Conservation (phyloP, 352 stramenopile genomes). For the Pythium aphanidermatum region DNA sequence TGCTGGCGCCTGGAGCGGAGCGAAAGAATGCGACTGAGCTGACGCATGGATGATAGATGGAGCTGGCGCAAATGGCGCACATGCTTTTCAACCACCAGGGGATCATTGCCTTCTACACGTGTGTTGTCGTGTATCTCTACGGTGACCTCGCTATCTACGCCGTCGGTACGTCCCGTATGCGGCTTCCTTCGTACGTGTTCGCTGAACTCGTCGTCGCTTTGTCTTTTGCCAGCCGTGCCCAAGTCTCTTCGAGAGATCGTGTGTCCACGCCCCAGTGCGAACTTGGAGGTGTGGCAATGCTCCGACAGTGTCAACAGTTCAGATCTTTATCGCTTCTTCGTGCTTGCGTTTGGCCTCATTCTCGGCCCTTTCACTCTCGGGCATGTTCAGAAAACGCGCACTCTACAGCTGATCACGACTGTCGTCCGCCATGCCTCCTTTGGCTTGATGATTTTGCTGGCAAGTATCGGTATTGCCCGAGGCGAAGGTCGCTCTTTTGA, state of each 20-base stretch:
- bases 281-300: constrained; percentile 58
- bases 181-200: neutral
- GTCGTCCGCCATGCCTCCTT: constrained; percentile 82
- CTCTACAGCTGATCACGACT: constrained; percentile 72
- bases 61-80: constrained; percentile 79
- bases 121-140: constrained; percentile 78
- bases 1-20: too few species aligned
- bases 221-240: constrained; percentile 54
- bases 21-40: too few species aligned
- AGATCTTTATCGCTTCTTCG: constrained; percentile 78
- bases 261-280: constrained; percentile 50
- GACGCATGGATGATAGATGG: too few species aligned
- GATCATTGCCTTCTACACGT: constrained; percentile 74
- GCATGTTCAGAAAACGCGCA: constrained; percentile 79
- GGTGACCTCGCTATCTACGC: constrained; percentile 85
- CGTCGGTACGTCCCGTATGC: constrained; percentile 62
- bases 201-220: neutral
- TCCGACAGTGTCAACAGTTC: constrained; percentile 63
- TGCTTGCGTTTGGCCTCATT: constrained; percentile 63
- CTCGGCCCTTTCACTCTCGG: constrained; percentile 76
- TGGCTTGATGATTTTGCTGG: constrained; percentile 78
- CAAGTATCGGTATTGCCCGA: constrained; percentile 55
- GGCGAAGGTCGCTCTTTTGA: constrained; percentile 51
- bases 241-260: constrained; percentile 84
- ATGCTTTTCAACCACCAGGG: constrained; percentile 62